phyloP scores from a whole-genome alignment of 345 rosid species.

The Salix arbutifolia region DNA sequence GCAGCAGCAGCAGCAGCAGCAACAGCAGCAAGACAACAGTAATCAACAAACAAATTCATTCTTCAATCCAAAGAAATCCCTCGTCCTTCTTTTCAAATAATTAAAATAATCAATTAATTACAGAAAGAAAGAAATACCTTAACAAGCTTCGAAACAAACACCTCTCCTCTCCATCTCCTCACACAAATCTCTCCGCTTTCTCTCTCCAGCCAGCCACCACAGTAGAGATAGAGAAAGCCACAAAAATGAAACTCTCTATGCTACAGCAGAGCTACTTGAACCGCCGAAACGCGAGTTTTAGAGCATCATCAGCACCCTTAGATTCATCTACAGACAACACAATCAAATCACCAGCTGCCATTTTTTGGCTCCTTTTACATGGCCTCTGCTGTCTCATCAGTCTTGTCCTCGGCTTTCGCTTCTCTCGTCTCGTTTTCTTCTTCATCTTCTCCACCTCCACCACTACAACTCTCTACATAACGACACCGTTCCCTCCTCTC shows the following conservation, averaged over 20 bases:
- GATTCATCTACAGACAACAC: conserved; percentile 60
- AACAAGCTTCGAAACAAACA: not conserved
- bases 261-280: conserved; percentile 74
- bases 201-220: not conserved
- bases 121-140: not conserved
- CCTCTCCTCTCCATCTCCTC: not conserved
- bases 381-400: conserved; percentile 83
- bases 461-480: conserved; percentile 36
- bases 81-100: conserved; percentile 10
- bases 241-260: conserved; percentile 73
- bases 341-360: conserved; percentile 58
- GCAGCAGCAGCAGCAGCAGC: not conserved
- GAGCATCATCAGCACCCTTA: conserved; percentile 42
- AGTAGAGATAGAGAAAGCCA: not conserved
- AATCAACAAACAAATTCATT: conserved; percentile 2
- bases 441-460: conserved; percentile 71
- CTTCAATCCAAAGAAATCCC: conserved; percentile 33
- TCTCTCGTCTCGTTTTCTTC: conserved; percentile 89
- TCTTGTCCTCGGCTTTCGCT: conserved; percentile 83
- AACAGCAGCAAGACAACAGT: not conserved
- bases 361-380: conserved; percentile 75
- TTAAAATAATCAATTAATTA: not conserved
- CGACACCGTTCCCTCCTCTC: conserved; percentile 56
- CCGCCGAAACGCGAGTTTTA: conserved; percentile 66
- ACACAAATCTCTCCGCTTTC: not conserved